Conservation (phyloP, 2,329 filamentous ascomycete species). For the Amesomyces nigricolor region DNA sequence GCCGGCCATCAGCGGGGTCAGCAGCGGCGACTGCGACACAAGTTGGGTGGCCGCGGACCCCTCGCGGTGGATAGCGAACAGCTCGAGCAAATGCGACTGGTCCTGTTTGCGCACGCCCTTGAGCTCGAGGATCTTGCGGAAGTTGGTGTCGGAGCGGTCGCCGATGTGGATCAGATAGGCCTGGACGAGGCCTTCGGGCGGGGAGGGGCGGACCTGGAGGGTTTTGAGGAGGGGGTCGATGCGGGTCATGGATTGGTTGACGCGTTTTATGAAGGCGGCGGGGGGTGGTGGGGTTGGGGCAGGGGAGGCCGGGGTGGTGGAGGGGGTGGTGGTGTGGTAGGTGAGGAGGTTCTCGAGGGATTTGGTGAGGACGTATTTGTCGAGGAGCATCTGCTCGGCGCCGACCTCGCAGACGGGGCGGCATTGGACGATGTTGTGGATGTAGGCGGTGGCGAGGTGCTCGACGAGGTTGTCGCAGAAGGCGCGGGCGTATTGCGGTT, state of each 20-base stretch:
- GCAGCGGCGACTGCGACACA: constrained; percentile 61
- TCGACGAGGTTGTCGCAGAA: constrained; percentile 97
- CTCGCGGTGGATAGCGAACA: constrained; percentile 77
- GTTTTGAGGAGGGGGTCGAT: constrained; percentile 94
- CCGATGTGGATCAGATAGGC: constrained; percentile 96
- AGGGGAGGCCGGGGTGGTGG: constrained; percentile 34
- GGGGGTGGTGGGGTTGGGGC: constrained; percentile 38
- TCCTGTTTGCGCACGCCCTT: constrained; percentile 88
- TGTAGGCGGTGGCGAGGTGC: constrained; percentile 70
- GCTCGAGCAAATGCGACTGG: constrained; percentile 74
- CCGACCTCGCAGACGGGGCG: constrained; percentile 88
- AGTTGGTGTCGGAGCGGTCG: constrained; percentile 89
- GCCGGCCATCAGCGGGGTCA: constrained; percentile 58
- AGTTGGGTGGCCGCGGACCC: constrained; percentile 63
- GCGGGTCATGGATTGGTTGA: constrained; percentile 75
- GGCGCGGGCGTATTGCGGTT: constrained; percentile 88
- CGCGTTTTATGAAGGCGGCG: constrained; percentile 73
- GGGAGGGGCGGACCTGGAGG: constrained; percentile 84
- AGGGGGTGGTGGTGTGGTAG: constrained; percentile 39
- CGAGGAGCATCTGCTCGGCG: constrained; percentile 95
- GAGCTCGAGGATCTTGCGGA: constrained; percentile 90
- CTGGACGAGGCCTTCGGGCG: constrained; percentile 89
- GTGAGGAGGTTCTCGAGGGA: constrained; percentile 66
- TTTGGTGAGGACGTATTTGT: constrained; percentile 86
- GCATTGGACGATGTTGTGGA: constrained; percentile 80